Conservation (phyloP, 441 rosid species). For the Flueggea neowawraea region DNA sequence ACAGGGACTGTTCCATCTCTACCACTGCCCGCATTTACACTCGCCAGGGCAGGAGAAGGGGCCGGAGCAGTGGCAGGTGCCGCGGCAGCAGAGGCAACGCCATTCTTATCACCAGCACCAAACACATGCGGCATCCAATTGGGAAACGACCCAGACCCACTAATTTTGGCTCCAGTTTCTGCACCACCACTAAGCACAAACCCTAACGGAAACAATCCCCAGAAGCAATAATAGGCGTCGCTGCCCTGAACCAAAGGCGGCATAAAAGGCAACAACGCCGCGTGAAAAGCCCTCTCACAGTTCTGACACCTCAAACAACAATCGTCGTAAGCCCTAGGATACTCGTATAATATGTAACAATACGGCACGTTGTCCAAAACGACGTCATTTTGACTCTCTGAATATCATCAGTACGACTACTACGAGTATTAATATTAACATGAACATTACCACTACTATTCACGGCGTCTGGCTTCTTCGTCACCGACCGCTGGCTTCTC, state of each 20-base stretch:
- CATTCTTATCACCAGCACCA: neutral
- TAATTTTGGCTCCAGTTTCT: conserved; percentile 15
- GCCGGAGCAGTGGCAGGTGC: neutral
- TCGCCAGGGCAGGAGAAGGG: neutral
- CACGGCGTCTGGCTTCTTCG: neutral
- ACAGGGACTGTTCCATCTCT: neutral
- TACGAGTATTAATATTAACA: no score
- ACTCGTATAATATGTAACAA: conserved; percentile 79
- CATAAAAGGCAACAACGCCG: conserved; percentile 43
- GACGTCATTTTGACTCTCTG: conserved; percentile 37
- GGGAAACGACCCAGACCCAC: conserved; percentile 1
- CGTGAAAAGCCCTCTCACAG: conserved; percentile 73
- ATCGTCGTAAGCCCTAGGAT: conserved; percentile 73
- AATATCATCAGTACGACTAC: neutral
- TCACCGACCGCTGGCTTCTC: conserved; percentile 27
- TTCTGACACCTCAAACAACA: conserved; percentile 68
- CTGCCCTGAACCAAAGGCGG: conserved; percentile 80
- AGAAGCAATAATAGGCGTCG: conserved; percentile 84
- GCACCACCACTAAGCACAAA: conserved; percentile 15
- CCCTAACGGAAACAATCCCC: conserved; percentile 87
- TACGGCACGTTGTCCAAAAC: conserved; percentile 96
- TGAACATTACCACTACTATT: neutral
- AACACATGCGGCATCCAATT: conserved; percentile 10
- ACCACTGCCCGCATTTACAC: neutral
- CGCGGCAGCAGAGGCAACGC: neutral